Evolutionary conservation across 129 eudicot genomes (phyloP).

Genomic region (Helichrysum umbraculigerum): DNA sequence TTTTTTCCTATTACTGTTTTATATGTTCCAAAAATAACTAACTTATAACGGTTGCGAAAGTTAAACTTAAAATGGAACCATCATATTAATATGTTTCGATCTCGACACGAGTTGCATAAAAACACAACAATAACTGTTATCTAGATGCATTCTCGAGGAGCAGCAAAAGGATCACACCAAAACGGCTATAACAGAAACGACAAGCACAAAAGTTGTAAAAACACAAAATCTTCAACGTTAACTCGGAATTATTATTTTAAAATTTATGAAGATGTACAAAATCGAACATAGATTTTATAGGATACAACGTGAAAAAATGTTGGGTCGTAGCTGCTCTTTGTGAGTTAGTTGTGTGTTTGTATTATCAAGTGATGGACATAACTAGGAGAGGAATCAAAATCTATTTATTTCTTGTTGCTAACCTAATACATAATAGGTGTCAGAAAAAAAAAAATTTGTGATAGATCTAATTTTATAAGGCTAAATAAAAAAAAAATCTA

Average conservation of each 20-base stretch:
- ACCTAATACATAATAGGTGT: not conserved
- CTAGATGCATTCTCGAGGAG: conserved; percentile 31
- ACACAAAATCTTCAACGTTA: conserved; percentile 21
- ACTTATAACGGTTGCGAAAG: too few species aligned
- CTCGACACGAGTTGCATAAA: conserved; percentile 17
- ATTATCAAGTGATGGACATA: conserved; percentile 30
- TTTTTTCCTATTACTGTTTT: not conserved
- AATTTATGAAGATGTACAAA: conserved; percentile 25
- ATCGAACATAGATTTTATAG: conserved; percentile 26
- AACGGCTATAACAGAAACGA: conserved; percentile 22
- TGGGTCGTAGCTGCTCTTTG: conserved; percentile 28
- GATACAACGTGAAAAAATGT: conserved; percentile 32
- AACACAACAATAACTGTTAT: conserved; percentile 1
- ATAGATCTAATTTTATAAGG: too few species aligned
- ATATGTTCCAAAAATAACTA: too few species aligned
- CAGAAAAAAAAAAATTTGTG: too few species aligned
- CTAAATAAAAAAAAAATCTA: too few species aligned
- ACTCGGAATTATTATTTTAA: not conserved
- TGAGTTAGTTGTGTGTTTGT: conserved; percentile 29
- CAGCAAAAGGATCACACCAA: conserved; percentile 25
- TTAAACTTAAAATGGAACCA: too few species aligned
- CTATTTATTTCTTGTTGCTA: not conserved
- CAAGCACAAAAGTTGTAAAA: not conserved
- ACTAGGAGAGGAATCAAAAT: conserved; percentile 29
- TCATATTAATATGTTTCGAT: conserved; percentile 9